Percentiles rank a stretch among this genome's conserved stretches.
phyloP scores from a whole-genome alignment of 441 rosid genomes.

The Eruca vesicaria region DNA sequence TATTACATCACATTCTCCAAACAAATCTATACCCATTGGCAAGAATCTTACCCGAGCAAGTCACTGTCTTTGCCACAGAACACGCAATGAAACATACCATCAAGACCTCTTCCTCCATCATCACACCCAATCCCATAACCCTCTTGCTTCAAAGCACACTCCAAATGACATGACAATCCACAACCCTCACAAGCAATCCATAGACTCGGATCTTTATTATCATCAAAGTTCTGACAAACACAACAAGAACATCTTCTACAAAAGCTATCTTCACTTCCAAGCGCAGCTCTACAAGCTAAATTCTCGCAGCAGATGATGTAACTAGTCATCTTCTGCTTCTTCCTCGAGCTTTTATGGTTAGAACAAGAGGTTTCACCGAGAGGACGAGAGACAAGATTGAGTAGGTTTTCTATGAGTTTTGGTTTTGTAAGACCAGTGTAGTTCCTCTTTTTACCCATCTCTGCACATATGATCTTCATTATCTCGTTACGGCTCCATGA shows the following conservation, averaged over 20 bases:
- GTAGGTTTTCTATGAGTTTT: conserved; percentile 86
- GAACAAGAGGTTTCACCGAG: conserved; percentile 34
- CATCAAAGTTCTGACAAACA: conserved; percentile 79
- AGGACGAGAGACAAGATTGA: conserved; percentile 61
- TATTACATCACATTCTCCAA: neutral
- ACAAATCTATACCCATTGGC: neutral
- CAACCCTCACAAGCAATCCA: conserved; percentile 89
- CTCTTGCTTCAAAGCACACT: conserved; percentile 76
- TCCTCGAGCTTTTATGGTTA: conserved; percentile 43
- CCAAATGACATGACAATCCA: conserved; percentile 91
- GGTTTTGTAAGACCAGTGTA: conserved; percentile 89
- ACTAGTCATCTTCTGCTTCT: conserved; percentile 56
- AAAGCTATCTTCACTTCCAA: conserved; percentile 60
- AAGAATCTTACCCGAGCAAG: conserved; percentile 65
- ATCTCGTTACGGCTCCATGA: conserved; percentile 98
- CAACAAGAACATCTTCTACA: conserved; percentile 97
- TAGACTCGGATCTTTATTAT: conserved; percentile 94
- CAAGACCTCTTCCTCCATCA: conserved; percentile 44
- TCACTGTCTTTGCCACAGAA: conserved; percentile 83
- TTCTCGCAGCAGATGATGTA: conserved; percentile 65
- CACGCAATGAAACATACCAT: conserved; percentile 73
- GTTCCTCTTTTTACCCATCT: conserved; percentile 99
- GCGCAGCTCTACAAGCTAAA: conserved; percentile 81
- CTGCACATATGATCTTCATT: conserved; percentile 83
- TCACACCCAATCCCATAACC: conserved; percentile 60